Conservation (phyloP, 495 filamentous ascomycete species). For the Xylaria curta region DNA sequence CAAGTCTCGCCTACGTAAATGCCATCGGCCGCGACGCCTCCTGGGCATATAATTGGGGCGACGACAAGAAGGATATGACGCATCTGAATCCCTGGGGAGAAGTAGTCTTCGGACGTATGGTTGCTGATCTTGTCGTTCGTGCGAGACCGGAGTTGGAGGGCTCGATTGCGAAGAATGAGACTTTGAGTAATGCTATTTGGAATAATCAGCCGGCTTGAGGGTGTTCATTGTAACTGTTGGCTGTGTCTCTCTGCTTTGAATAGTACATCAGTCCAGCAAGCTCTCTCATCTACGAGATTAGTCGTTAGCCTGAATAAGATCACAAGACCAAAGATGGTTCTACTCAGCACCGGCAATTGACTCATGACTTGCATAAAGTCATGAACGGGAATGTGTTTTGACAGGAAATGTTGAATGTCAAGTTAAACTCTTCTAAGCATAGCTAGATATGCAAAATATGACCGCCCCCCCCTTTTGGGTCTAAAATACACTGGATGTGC, state of each 20-base stretch:
- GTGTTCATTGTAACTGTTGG: too few species aligned
- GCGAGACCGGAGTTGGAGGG: slow-evolving; percentile 33
- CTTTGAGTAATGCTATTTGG: slow-evolving; percentile 41
- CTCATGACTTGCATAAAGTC: too few species aligned
- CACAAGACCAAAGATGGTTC: not conserved
- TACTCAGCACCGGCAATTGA: not conserved
- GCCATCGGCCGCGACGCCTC: slow-evolving; percentile 50
- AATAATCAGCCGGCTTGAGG: slow-evolving; percentile 37
- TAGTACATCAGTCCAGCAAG: not conserved
- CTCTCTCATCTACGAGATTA: too few species aligned
- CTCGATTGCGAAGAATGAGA: slow-evolving; percentile 40
- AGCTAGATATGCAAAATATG: not conserved
- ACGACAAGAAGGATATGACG: slow-evolving; percentile 46
- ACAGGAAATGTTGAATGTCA: slow-evolving; percentile 12
- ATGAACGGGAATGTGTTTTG: too few species aligned
- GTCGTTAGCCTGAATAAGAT: not conserved
- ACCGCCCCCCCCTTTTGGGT: not conserved
- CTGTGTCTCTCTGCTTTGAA: not conserved
- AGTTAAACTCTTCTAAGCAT: not conserved
- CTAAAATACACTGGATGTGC: slow-evolving; percentile 5
- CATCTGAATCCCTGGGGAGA: slow-evolving; percentile 54
- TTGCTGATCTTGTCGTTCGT: slow-evolving; percentile 46
- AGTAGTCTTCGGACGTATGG: slow-evolving; percentile 56
- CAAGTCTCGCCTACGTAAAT: slow-evolving; percentile 52
- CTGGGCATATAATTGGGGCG: slow-evolving; percentile 49